Conservation (phyloP, 805 yeast species). For the Metschnikowia cerradonensis region DNA sequence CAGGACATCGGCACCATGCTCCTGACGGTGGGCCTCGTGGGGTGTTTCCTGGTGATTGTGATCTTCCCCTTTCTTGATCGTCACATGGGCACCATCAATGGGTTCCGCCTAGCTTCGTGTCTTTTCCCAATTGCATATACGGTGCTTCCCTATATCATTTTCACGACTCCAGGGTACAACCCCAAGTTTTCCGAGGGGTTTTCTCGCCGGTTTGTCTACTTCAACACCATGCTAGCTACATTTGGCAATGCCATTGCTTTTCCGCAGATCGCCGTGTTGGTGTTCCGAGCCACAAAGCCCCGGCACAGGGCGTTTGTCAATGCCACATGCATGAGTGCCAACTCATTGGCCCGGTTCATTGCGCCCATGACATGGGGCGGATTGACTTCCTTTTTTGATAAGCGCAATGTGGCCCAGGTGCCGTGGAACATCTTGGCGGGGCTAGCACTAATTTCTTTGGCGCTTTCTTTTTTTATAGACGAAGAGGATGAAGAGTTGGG, state of each 20-base stretch:
- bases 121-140: slow-evolving; percentile 45
- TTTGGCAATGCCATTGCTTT: slow-evolving; percentile 44
- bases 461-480: slow-evolving; percentile 12
- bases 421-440: slow-evolving; percentile 31
- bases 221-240: slow-evolving; percentile 22
- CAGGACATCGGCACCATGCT: slow-evolving; percentile 47
- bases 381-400: slow-evolving; percentile 29
- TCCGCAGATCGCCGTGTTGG: slow-evolving; percentile 50
- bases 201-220: slow-evolving; percentile 24
- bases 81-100: slow-evolving; percentile 40
- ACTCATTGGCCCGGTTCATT: slow-evolving; percentile 51
- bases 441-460: slow-evolving; percentile 17
- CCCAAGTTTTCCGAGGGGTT: slow-evolving; percentile 23
- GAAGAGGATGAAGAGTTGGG: slow-evolving; percentile 12
- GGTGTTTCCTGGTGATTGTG: slow-evolving; percentile 46
- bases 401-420: slow-evolving; percentile 21
- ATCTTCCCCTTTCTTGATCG: slow-evolving; percentile 52
- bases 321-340: slow-evolving; percentile 50
- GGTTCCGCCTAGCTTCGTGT: slow-evolving; percentile 38
- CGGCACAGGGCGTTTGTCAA: slow-evolving; percentile 57
- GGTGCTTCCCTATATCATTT: slow-evolving; percentile 45
- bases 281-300: slow-evolving; percentile 52
- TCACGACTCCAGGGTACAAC: slow-evolving; percentile 36
- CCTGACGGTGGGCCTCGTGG: slow-evolving; percentile 51
- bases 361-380: slow-evolving; percentile 59